Conservation (phyloP, 2,329 filamentous ascomycete species). For the Hawksworthiomyces lignivorus region DNA sequence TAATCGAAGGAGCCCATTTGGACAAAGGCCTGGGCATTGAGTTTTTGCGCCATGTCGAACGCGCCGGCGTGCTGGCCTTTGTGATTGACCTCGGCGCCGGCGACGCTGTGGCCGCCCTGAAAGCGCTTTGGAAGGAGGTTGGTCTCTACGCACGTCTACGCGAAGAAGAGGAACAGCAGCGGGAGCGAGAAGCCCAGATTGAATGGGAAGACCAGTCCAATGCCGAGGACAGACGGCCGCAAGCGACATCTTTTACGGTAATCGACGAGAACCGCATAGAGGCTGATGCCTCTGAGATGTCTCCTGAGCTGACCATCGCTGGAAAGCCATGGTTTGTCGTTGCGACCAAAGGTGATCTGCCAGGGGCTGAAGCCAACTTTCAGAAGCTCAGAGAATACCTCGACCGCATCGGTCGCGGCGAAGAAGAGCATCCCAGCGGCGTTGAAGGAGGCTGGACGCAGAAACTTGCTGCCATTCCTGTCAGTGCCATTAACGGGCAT, state of each 20-base stretch:
- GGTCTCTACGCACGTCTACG: conserved; percentile 75
- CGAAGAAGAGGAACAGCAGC: conserved; percentile 62
- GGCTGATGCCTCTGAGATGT: conserved; percentile 15
- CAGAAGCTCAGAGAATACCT: conserved; percentile 62
- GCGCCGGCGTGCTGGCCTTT: conserved; percentile 86
- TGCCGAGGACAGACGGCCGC: background rate
- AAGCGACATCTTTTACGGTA: conserved; percentile 18
- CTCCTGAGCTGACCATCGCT: conserved; percentile 62
- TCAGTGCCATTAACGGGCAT: conserved; percentile 83
- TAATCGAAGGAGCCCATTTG: conserved; percentile 87
- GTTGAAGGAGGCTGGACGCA: conserved; percentile 49
- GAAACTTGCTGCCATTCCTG: conserved; percentile 65
- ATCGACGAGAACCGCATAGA: background rate
- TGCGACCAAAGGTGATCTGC: conserved; percentile 84
- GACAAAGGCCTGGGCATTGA: conserved; percentile 86
- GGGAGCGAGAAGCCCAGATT: conserved; percentile 49
- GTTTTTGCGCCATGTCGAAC: conserved; percentile 90
- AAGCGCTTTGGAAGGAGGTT: conserved; percentile 84
- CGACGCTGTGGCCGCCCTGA: conserved; percentile 70
- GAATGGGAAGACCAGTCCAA: conserved; percentile 44
- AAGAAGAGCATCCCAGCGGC: conserved; percentile 64
- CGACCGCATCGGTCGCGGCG: conserved; percentile 52
- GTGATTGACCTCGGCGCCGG: conserved; percentile 79
- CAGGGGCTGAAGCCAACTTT: conserved; percentile 73
- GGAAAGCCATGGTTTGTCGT: conserved; percentile 95